These are phyloP conservation scores for Spinellus fusiger DNA, from an alignment of 192 early-diverging fungal species.

Conservation along the genomic window DNA sequence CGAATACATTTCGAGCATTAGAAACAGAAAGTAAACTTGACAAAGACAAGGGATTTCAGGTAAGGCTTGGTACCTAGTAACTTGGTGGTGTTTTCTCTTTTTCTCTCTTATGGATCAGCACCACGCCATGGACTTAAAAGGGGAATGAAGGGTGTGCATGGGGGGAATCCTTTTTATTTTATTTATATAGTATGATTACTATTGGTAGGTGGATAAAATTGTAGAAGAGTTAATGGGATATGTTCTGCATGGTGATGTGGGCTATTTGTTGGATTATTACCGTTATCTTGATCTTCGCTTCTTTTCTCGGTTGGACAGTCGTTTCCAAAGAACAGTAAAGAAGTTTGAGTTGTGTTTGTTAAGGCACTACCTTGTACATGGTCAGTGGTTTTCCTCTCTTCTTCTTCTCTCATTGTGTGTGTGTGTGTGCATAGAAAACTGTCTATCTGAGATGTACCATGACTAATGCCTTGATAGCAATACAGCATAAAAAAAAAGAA, in stretches of 20 bases:
- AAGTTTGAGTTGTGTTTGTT: constrained; percentile 57
- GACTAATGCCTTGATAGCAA: constrained; percentile 35
- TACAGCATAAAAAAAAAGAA: constrained; percentile 48
- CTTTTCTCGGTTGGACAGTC: constrained; percentile 56
- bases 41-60: constrained; percentile 58
- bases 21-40: constrained; percentile 49
- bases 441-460: too few species aligned
- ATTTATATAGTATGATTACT: background rate
- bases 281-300: constrained; percentile 57
- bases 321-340: constrained; percentile 48
- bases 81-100: background rate
- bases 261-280: constrained; percentile 48
- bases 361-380: constrained; percentile 54
- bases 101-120: background rate
- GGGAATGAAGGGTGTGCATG: background rate
- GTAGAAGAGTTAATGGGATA: constrained; percentile 49
- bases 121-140: too few species aligned
- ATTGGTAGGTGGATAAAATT: constrained; percentile 54
- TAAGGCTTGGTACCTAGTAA: background rate
- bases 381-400: constrained; percentile 8
- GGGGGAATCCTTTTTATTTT: background rate
- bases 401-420: constrained; percentile 1
- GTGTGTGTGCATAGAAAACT: too few species aligned
- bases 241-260: constrained; percentile 46
- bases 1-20: constrained; percentile 48